Evolutionary conservation across 352 stramenopile genomes (phyloP), one percentile per base, ranked within the genome.

Genomic region (Stramenopiles sp.): DNA sequence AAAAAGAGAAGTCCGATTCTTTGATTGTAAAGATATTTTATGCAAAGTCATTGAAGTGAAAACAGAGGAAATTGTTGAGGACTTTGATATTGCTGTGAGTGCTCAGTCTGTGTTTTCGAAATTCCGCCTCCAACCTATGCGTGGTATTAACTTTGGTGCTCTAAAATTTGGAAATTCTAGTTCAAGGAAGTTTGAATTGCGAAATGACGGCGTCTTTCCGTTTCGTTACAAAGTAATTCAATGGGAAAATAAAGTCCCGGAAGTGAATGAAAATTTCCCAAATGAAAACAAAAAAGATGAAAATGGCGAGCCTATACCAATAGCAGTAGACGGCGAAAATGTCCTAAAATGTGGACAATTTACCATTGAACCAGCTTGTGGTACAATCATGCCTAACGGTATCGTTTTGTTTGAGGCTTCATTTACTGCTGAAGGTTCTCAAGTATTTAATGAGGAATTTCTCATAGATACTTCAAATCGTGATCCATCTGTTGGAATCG

Each of bases 201-300:
- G 62, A 29, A 91, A 91, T 44, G 74, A 91, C 36, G 68, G 75
- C 12, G 58, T 71, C 17, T 91, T 91, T 39, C 51, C 60, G 2
- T 87, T 89, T 29, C 75, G 71, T 15, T 91, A 18, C 20, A 22
- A 39, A 17, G 10, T 8, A 10, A n/a, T n/a, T n/a, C n/a, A n/a
- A n/a, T n/a, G n/a, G n/a, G n/a, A n/a, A n/a, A n/a, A n/a, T n/a
- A n/a, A n/a, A n/a, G n/a, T n/a, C n/a, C n/a, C n/a, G n/a, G n/a
- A n/a, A n/a, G n/a, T n/a, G n/a, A n/a, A n/a, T n/a, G n/a, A n/a
- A n/a, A n/a, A n/a, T n/a, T n/a, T n/a, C n/a, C n/a, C n/a, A n/a
- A n/a, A n/a, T n/a, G n/a, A n/a, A n/a, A n/a, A n/a, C n/a, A n/a
- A n/a, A n/a, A n/a, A n/a, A n/a, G n/a, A n/a, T n/a, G n/a, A n/a